Percentiles rank a stretch among this genome's conserved stretches.
Conservation (phyloP, 73 alveolate genomes). For the Tetrahymena thermophila region DNA sequence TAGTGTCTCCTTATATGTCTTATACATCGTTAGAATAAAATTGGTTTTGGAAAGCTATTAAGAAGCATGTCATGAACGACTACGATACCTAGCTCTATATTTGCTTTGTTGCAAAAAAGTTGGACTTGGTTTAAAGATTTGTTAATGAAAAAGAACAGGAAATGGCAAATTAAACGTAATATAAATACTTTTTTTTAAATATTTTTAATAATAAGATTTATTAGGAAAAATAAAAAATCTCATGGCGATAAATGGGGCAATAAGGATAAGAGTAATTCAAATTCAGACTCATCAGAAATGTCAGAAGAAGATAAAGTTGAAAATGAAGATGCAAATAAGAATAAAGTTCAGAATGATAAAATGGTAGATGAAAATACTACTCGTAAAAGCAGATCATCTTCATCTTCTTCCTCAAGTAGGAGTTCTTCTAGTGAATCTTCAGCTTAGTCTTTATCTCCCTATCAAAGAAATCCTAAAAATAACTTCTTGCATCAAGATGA, state of each 20-base stretch:
- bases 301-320: not conserved
- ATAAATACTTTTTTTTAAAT: not conserved
- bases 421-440: not conserved
- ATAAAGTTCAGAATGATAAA: not conserved
- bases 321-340: not conserved
- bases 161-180: not conserved
- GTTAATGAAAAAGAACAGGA: not conserved
- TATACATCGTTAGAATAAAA: not conserved
- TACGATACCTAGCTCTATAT: not conserved
- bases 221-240: not conserved
- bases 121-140: not conserved
- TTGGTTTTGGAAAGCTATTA: not conserved
- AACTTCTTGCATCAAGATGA: not conserved
- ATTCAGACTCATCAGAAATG: not conserved
- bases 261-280: not conserved
- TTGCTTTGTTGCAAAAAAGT: not conserved
- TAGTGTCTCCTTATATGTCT: conserved; percentile 22
- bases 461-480: not conserved
- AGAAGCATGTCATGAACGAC: not conserved
- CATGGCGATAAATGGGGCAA: not conserved
- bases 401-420: not conserved
- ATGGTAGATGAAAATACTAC: not conserved
- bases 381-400: not conserved
- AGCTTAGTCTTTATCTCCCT: not conserved
- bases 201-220: not conserved